These are phyloP conservation scores for Ceriops decandra DNA, from an alignment of 345 rosid genomes.

Conservation along the genomic window DNA sequence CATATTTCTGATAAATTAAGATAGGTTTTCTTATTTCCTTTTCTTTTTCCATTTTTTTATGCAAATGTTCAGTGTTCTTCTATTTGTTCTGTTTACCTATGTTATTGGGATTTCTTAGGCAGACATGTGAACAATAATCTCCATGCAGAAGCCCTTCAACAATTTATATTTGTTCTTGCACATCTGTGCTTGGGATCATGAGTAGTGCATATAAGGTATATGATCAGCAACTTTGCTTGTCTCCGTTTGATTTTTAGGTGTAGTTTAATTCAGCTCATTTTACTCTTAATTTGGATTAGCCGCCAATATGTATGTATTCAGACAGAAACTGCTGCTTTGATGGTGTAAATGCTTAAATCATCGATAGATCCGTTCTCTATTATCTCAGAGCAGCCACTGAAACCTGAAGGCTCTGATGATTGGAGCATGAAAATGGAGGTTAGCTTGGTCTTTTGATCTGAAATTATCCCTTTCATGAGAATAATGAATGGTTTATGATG, in stretches of 20 bases:
- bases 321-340: conserved; percentile 60
- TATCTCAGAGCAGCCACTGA: conserved; percentile 64
- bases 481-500: not conserved
- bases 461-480: conserved; percentile 7
- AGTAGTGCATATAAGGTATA: conserved; percentile 77
- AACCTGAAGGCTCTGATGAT: conserved; percentile 84
- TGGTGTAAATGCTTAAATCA: conserved; percentile 55
- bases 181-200: conserved; percentile 70
- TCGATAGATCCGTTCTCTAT: conserved; percentile 69
- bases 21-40: no score
- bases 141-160: conserved; percentile 73
- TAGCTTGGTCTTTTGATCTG: conserved; percentile 21
- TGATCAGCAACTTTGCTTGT: conserved; percentile 7
- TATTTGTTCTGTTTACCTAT: conserved; percentile 9
- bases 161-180: conserved; percentile 71
- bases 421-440: conserved; percentile 96
- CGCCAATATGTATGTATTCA: conserved; percentile 34
- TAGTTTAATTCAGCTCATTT: conserved; percentile 11
- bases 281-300: conserved; percentile 21
- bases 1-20: not conserved
- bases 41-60: no score
- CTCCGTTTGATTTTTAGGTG: conserved; percentile 1
- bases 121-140: conserved; percentile 68
- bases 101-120: conserved; percentile 25
- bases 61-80: not conserved